Evolutionary conservation across 441 rosid species (phyloP), one percentile per base, ranked within the genome.

Genomic region (Theobroma grandiflorum): DNA sequence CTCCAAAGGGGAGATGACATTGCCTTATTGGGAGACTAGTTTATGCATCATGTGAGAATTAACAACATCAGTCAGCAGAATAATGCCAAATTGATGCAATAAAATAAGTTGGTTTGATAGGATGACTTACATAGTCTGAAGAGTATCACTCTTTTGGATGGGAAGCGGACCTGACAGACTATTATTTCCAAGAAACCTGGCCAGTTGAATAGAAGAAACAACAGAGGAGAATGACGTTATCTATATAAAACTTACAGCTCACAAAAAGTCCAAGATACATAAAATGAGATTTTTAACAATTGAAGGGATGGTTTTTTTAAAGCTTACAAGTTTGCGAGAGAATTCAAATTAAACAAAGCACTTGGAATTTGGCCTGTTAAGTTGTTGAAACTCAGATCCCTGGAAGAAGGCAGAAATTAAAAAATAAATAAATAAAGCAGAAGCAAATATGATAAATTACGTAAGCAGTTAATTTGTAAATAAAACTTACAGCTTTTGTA

Each of bases 171-270:
- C 97, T 69, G 64, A 86, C 77, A 94, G 70, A 67, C 71, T 82
- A 78, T 91, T 91, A 70, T 89, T 87, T 72, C 92, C 94, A 74
- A 91, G 88, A 88, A 91, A 91, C 89, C 98, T 94, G 85, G 47
- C 71, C 80, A 57, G 40, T 77, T 79, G 35, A 18, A 38, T 22
- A 9, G 50, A 63, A 73, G 6, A 18, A 52, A 37, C 59, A 62
- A 72, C 5, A 78, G 72, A 42, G 50, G 42, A 7, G 52, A 73
- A 20, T 20, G 31, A 26, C 1, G 31, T 26, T 26, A 26, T 26
- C 31, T 26, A 26, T 26, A 26, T 26, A 26, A 26, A 26, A 26
- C 31, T 26, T 26, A 26, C 31, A 26, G 31, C 31, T 26, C 31
- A 26, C 31, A 26, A 26, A 55, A 57, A 57, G 37, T 72, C 68